Conservation (phyloP, 2,329 filamentous ascomycete species). For the Fusarium torreyae region DNA sequence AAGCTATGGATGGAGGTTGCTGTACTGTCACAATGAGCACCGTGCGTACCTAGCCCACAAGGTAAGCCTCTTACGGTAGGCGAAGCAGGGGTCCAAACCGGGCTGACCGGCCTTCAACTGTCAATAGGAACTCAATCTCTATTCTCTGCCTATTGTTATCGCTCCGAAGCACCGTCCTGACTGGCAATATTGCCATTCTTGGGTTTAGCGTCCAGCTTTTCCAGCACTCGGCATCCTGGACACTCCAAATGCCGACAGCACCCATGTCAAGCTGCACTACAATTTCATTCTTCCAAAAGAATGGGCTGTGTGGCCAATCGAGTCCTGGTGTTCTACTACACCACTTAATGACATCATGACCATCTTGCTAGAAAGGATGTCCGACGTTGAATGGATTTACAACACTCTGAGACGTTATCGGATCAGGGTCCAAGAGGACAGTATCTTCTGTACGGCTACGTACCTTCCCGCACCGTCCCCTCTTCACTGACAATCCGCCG, state of each 20-base stretch:
- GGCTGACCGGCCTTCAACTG: conserved; percentile 24
- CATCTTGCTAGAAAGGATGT: not conserved
- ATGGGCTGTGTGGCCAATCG: conserved; percentile 1
- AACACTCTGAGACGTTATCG: conserved; percentile 29
- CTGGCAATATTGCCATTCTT: not conserved
- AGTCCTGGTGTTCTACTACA: not conserved
- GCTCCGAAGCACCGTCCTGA: conserved; percentile 2
- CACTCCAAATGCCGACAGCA: conserved; percentile 14
- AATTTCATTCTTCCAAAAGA: conserved; percentile 7
- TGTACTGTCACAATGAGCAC: conserved; percentile 25
- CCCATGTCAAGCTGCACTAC: conserved; percentile 14
- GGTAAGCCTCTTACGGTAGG: conserved; percentile 14
- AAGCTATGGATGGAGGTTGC: not conserved
- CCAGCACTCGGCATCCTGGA: conserved; percentile 18
- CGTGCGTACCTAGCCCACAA: conserved; percentile 22
- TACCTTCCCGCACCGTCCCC: conserved; percentile 2
- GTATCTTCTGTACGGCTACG: conserved; percentile 5
- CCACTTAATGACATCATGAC: conserved; percentile 36
- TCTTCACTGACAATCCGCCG: conserved; percentile 17
- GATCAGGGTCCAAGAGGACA: conserved; percentile 30
- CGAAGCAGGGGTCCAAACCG: conserved; percentile 28
- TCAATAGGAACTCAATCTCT: conserved; percentile 38
- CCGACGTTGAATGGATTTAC: conserved; percentile 12
- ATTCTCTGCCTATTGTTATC: conserved; percentile 22
- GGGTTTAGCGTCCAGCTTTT: conserved; percentile 1